Evolutionary conservation across 306 rosid species (phyloP).

Genomic region (Corylus heterophylla): DNA sequence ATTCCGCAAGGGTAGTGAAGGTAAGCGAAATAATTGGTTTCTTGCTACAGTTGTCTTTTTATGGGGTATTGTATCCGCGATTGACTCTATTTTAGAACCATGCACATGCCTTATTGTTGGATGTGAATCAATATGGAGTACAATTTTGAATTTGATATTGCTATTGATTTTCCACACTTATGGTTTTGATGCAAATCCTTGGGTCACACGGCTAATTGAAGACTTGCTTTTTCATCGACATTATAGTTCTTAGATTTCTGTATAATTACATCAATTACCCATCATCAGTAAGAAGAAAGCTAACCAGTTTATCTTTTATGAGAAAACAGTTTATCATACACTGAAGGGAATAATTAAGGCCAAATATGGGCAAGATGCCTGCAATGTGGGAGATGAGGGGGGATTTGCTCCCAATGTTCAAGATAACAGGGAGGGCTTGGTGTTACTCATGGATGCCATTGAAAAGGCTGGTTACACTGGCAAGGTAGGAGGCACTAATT

Average conservation of each 20-base stretch:
- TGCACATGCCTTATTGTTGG: conserved; percentile 5
- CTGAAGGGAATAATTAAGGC: conserved; percentile 93
- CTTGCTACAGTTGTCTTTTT: conserved; percentile 11
- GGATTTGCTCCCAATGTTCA: conserved; percentile 99
- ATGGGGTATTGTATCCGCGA: background rate
- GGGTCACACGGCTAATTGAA: conserved; percentile 20
- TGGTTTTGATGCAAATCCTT: conserved; percentile 1
- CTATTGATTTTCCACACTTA: background rate
- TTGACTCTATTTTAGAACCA: conserved; percentile 16
- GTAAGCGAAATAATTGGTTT: conserved; percentile 39
- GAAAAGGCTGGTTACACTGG: conserved; percentile 98
- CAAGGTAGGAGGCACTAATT: conserved; percentile 51
- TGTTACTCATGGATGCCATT: conserved; percentile 92
- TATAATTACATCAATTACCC: background rate
- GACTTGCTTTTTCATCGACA: conserved; percentile 18
- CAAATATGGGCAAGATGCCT: conserved; percentile 98
- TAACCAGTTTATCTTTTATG: background rate
- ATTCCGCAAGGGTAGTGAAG: conserved; percentile 95
- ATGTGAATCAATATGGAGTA: background rate
- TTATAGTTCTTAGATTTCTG: conserved; percentile 2
- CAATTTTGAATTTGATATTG: conserved; percentile 3
- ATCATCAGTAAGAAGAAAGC: background rate
- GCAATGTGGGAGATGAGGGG: conserved; percentile 98
- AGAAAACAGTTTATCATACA: conserved; percentile 71
- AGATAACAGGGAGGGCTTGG: conserved; percentile 92